Percentiles rank a stretch among this genome's conserved stretches.
Conservation (phyloP, 768 basidiomycete genomes). For the Agaricus blazei region DNA sequence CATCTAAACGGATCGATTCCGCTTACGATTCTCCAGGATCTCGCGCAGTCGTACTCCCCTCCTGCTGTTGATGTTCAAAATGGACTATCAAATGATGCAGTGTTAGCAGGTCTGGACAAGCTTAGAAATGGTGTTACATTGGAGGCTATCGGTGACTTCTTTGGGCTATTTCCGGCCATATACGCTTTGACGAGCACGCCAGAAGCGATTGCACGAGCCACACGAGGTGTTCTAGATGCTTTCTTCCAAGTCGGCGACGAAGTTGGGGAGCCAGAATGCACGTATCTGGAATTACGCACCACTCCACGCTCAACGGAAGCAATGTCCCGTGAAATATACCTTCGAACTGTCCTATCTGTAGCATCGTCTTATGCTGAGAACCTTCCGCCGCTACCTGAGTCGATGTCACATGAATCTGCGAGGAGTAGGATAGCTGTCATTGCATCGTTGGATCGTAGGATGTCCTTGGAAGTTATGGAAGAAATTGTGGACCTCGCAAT, state of each 20-base stretch:
- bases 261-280: constrained; percentile 32
- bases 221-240: constrained; percentile 57
- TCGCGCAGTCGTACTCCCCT: constrained; percentile 41
- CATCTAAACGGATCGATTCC: constrained; percentile 87
- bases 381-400: background rate
- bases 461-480: constrained; percentile 42
- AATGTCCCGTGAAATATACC: constrained; percentile 59
- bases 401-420: constrained; percentile 13
- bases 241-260: constrained; percentile 30
- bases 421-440: constrained; percentile 53
- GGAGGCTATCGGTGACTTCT: constrained; percentile 65
- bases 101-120: constrained; percentile 27
- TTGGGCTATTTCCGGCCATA: constrained; percentile 70
- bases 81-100: constrained; percentile 16
- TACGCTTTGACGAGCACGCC: constrained; percentile 71
- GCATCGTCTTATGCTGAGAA: constrained; percentile 43
- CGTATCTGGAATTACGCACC: constrained; percentile 79
- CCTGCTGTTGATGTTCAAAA: constrained; percentile 5
- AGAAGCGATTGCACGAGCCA: constrained; percentile 44
- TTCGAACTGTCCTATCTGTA: constrained; percentile 61
- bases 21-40: constrained; percentile 51
- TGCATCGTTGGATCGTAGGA: constrained; percentile 72
- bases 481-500: constrained; percentile 59
- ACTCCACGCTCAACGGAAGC: constrained; percentile 57
- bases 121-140: constrained; percentile 42